A percentile compares a stretch with the other conserved stretches of the same genome.
These are phyloP conservation scores for Heimioporus punctisporus DNA, from an alignment of 1,284 basidiomycete species.

Conservation along the genomic window DNA sequence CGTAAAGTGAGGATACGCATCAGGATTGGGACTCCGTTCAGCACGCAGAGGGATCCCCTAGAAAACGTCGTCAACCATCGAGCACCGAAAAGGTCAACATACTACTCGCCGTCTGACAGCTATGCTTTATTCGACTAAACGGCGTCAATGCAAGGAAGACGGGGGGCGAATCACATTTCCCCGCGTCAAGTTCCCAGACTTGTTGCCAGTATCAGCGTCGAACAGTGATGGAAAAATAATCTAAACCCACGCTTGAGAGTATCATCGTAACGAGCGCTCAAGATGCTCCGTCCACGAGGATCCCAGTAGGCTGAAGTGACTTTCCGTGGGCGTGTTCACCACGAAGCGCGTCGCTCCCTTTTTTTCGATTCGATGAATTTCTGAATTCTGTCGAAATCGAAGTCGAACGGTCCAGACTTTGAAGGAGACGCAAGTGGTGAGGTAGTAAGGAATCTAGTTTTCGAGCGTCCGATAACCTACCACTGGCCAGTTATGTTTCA, in stretches of 20 bases:
- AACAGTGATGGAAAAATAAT: background rate
- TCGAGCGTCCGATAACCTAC: slow-evolving; percentile 77
- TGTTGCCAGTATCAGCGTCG: slow-evolving; percentile 15
- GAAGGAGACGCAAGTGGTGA: slow-evolving; percentile 22
- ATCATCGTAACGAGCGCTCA: slow-evolving; percentile 84
- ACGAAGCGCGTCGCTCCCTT: slow-evolving; percentile 55
- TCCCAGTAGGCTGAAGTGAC: slow-evolving; percentile 83
- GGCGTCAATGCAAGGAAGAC: slow-evolving; percentile 63
- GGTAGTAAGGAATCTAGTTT: too few relatives aligned
- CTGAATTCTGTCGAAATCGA: slow-evolving; percentile 50
- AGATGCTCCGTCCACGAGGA: slow-evolving; percentile 69
- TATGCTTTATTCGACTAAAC: slow-evolving; percentile 62
- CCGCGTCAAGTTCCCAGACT: slow-evolving; percentile 75
- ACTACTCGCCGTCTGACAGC: too few relatives aligned
- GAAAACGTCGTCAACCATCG: background rate
- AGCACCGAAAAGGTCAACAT: too few relatives aligned
- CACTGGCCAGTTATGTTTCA: background rate
- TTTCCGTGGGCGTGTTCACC: slow-evolving; percentile 70
- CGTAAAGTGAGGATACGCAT: slow-evolving; percentile 80
- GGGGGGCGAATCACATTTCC: slow-evolving; percentile 44
- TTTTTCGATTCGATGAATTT: slow-evolving; percentile 48
- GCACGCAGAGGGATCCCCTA: slow-evolving; percentile 78
- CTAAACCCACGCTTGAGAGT: slow-evolving; percentile 65
- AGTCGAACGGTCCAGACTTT: slow-evolving; percentile 39
- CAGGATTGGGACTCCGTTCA: slow-evolving; percentile 75